Evolutionary conservation across 768 basidiomycete species (phyloP), one percentile per base, ranked within the genome.

Genomic region (Collybia sordida): DNA sequence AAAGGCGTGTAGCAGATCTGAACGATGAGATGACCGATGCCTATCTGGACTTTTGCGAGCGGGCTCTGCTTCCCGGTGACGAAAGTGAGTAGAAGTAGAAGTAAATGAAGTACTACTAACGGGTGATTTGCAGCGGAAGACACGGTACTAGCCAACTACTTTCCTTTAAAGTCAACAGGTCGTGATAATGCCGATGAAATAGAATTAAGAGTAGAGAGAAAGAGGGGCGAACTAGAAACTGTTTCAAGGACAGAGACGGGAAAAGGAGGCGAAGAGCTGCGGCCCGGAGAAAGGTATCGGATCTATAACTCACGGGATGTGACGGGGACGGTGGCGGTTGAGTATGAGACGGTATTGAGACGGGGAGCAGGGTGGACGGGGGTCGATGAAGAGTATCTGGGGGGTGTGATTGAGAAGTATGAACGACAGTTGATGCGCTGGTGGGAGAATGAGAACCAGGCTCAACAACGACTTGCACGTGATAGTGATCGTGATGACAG

Each of bases 241-340:
- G 23, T 47, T 37, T 22, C 17, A 28, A 15, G 48, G 45, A 22
- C 59, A 35, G 62, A 46, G 11, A 23, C 45, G 24, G 44, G 37
- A 14, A 42, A 31, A n/a, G 51, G 22, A 3, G 43, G 36, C 43
- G 43, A 31, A 12, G 49, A 4, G 43, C 51, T 68, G 54, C 71
- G 71, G 60, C 81, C 88, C 3, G 90, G 87, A 1, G 79, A 81
- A 52, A 66, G 67, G 43, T 83, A 87, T 68, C 70, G 70, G 42
- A 79, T 92, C 42, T 91, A 83, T 69, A 73, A 82, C 27, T 70
- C 76, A n/a, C 72, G 72, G n/a, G 93, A 93, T 56, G 69, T 80
- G 44, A 67, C 81, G 22, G 91, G 91, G 27, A 67, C 68, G 4
- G 51, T 88, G 23, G 73, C 81, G 2, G 68, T 60, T 4, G 80